These are phyloP conservation scores for Barnettozyma sucrosica DNA, from an alignment of 805 yeast genomes.

Conservation along the genomic window DNA sequence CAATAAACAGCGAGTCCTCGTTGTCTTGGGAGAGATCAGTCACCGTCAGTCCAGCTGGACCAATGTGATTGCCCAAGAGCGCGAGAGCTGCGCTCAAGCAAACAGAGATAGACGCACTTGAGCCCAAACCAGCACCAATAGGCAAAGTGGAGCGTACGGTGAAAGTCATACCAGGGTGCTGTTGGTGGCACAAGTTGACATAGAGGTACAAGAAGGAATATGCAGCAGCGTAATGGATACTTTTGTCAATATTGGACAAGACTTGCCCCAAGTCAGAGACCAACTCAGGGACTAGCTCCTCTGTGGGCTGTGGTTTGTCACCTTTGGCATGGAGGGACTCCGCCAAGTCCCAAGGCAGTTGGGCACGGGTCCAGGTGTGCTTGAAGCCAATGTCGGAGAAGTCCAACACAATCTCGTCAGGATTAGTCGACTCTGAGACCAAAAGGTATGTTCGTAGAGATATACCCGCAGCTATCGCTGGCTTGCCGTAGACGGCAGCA, in stretches of 20 bases:
- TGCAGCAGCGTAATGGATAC: conserved; percentile 71
- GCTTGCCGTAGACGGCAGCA: conserved; percentile 88
- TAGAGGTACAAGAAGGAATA: conserved; percentile 79
- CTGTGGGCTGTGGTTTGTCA: conserved; percentile 31
- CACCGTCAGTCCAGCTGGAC: conserved; percentile 30
- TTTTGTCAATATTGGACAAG: conserved; percentile 41
- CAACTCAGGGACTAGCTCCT: conserved; percentile 56
- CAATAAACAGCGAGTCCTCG: conserved; percentile 55
- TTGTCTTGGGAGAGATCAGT: conserved; percentile 33
- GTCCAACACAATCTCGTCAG: conserved; percentile 50
- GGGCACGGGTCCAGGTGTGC: conserved; percentile 54
- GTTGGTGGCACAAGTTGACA: conserved; percentile 45
- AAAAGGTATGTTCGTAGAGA: conserved; percentile 77
- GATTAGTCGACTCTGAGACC: conserved; percentile 42
- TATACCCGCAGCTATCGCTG: conserved; percentile 94
- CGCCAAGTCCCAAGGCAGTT: conserved; percentile 54
- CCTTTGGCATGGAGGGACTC: conserved; percentile 17
- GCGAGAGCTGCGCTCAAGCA: conserved; percentile 73
- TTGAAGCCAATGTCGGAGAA: conserved; percentile 78
- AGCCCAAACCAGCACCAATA: conserved; percentile 94
- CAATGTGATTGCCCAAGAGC: conserved; percentile 50
- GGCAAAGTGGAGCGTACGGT: conserved; percentile 81
- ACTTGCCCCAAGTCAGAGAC: conserved; percentile 41
- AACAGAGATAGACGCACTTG: conserved; percentile 87
- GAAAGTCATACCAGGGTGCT: conserved; percentile 48